phyloP scores from a whole-genome alignment of 371 early-diverging fungal species.

The Agmasoma carcini region DNA sequence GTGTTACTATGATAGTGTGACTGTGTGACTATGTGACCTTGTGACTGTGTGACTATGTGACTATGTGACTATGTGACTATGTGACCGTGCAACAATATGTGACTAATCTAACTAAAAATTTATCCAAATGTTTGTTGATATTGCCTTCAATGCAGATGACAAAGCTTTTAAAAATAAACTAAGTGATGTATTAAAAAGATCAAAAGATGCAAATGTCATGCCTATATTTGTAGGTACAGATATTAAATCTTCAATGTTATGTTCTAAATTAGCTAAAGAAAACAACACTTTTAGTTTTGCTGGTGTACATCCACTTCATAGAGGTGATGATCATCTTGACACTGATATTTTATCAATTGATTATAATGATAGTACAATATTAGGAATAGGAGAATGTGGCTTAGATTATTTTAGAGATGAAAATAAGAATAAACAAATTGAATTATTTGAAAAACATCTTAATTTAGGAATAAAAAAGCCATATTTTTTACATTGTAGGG shows the following conservation, averaged over 20 bases:
- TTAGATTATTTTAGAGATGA: constrained; percentile 56
- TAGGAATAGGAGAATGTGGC: constrained; percentile 58
- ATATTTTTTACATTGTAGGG: constrained; percentile 56
- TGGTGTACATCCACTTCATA: constrained; percentile 48
- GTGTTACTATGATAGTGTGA: neutral
- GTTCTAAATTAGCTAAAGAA: constrained; percentile 24
- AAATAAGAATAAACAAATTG: constrained; percentile 52
- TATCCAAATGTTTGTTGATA: constrained; percentile 39
- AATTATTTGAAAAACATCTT: constrained; percentile 54
- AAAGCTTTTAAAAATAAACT: constrained; percentile 20
- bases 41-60: no score
- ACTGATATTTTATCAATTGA: constrained; percentile 42
- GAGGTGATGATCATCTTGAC: neutral
- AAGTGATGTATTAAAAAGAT: constrained; percentile 26
- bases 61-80: no score
- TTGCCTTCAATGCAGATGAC: constrained; percentile 45
- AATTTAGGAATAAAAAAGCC: constrained; percentile 20
- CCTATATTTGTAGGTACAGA: constrained; percentile 48
- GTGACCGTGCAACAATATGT: no score
- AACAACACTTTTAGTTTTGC: constrained; percentile 39
- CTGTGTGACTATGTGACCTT: no score
- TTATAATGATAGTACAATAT: constrained; percentile 58
- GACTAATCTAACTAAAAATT: neutral
- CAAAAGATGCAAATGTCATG: constrained; percentile 11
- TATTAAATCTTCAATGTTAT: constrained; percentile 9